Conservation (phyloP, 306 rosid species). For the Alnus rubra region DNA sequence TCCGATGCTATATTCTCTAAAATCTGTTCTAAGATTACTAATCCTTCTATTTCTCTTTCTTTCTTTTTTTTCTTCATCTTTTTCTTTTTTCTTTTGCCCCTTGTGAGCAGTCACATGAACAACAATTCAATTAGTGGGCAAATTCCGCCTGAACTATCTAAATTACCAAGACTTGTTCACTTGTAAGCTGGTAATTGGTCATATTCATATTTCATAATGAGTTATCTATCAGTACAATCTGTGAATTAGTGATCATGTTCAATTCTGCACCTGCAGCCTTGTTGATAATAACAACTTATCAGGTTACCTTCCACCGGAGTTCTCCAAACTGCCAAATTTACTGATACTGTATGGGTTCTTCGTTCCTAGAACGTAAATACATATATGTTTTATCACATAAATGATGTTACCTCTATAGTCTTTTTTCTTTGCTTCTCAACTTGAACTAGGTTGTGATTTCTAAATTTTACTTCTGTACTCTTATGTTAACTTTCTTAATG, state of each 20-base stretch:
- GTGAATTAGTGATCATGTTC: background rate
- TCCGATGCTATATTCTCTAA: background rate
- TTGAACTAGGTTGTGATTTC: background rate
- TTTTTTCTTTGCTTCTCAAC: constrained; percentile 15
- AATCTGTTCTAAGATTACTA: background rate
- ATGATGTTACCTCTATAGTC: background rate
- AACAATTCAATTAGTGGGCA: constrained; percentile 89
- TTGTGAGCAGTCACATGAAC: constrained; percentile 90
- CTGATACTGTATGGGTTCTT: constrained; percentile 50
- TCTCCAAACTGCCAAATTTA: constrained; percentile 50
- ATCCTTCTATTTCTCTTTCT: background rate
- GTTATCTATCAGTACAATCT: constrained; percentile 2
- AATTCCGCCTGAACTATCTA: constrained; percentile 69
- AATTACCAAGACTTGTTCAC: constrained; percentile 63
- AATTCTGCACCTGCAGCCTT: constrained; percentile 64
- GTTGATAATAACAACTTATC: constrained; percentile 91
- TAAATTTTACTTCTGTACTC: background rate
- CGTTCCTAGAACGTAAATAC: constrained; percentile 4
- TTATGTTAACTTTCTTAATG: background rate
- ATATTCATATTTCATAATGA: background rate
- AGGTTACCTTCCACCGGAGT: constrained; percentile 71
- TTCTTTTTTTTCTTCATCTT: no score
- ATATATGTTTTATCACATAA: background rate
- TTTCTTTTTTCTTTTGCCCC: background rate
- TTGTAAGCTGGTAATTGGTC: constrained; percentile 49